Percentiles rank a stretch among this genome's conserved stretches.
These are phyloP conservation scores for Teratosphaeria gauchensis DNA, from an alignment of 2,329 filamentous ascomycete species.

Conservation along the genomic window DNA sequence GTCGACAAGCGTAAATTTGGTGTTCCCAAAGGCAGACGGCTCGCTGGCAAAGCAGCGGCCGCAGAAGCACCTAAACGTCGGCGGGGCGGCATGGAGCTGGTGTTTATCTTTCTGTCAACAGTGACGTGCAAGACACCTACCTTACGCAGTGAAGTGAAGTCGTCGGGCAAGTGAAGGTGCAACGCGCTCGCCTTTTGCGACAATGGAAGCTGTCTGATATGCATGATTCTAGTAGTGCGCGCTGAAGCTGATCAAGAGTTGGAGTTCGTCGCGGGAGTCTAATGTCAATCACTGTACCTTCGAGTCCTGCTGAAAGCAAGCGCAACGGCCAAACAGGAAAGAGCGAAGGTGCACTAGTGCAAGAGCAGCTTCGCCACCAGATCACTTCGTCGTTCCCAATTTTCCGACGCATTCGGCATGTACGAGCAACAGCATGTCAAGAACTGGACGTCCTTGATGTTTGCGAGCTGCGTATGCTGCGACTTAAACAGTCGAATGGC, in stretches of 20 bases:
- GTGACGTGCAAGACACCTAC: neutral
- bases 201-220: neutral
- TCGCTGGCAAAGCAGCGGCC: constrained; percentile 11
- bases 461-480: too few species aligned
- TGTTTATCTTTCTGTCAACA: neutral
- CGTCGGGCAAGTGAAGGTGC: neutral
- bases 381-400: too few species aligned
- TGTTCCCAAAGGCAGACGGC: constrained; percentile 22
- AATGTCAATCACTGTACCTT: neutral
- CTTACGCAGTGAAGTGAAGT: neutral
- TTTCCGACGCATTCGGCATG: too few species aligned
- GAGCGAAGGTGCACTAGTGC: neutral
- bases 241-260: neutral
- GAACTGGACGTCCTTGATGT: too few species aligned
- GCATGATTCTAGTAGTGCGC: neutral
- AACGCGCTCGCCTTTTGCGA: neutral
- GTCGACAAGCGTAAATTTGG: constrained; percentile 7
- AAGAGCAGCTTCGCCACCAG: neutral
- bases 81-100: constrained; percentile 4
- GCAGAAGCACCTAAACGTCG: constrained; percentile 3
- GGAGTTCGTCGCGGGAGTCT: neutral
- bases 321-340: neutral
- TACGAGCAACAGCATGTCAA: too few species aligned
- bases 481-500: too few species aligned
- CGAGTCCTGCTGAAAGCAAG: neutral